Evolutionary conservation across 441 rosid species (phyloP).

Genomic region (Erodium texanum): DNA sequence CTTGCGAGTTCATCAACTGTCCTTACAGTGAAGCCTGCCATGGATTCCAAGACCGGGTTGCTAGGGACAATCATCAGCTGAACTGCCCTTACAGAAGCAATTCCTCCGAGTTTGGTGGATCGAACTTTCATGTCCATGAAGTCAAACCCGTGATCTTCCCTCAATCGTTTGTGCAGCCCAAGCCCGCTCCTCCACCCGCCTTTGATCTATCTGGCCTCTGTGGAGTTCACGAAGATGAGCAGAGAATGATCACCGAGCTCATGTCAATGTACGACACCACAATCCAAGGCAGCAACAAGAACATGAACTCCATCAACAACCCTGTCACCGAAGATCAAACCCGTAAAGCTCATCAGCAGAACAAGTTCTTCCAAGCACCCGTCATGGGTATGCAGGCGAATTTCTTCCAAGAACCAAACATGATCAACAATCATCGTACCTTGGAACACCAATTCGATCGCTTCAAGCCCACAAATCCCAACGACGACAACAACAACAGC

Average conservation of each 20-base stretch:
- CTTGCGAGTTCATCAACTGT: conserved; percentile 65
- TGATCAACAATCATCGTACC: neutral
- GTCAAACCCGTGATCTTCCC: too few relatives aligned
- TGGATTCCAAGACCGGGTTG: conserved; percentile 59
- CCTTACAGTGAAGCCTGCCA: conserved; percentile 47
- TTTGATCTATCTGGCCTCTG: conserved; percentile 42
- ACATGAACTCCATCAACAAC: conserved; percentile 32
- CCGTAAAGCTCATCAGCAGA: conserved; percentile 11
- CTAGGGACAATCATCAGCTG: conserved; percentile 80
- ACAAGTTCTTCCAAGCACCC: conserved; percentile 33
- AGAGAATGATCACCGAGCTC: conserved; percentile 64
- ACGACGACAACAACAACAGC: conserved; percentile 25
- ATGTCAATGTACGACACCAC: conserved; percentile 65
- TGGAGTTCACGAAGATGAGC: conserved; percentile 86
- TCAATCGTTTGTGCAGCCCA: neutral
- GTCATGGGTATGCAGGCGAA: neutral
- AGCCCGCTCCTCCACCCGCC: conserved; percentile 16
- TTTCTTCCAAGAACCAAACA: neutral
- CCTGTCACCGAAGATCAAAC: too few relatives aligned
- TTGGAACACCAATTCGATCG: too few relatives aligned
- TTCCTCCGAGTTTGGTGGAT: conserved; percentile 33
- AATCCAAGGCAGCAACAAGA: conserved; percentile 31
- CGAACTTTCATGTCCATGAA: neutral
- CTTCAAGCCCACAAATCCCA: neutral
- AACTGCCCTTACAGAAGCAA: conserved; percentile 41